Conservation (phyloP, 768 basidiomycete genomes). For the Dendrothele bispora region DNA sequence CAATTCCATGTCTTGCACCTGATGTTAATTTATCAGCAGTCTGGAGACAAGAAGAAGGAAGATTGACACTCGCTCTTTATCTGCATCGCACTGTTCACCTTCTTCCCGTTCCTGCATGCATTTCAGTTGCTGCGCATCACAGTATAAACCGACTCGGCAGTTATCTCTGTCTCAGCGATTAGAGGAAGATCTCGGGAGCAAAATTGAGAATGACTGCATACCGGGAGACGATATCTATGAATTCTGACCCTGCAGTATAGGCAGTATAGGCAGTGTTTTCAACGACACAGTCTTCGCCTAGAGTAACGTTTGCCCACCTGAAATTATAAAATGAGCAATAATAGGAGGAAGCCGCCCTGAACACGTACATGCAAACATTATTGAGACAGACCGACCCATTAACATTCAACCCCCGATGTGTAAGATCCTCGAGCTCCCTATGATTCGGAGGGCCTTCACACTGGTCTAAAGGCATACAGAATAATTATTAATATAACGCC, state of each 20-base stretch:
- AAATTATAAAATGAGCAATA: constrained; percentile 2
- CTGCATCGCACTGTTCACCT: constrained; percentile 58
- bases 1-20: constrained; percentile 85
- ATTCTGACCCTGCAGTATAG: constrained; percentile 59
- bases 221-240: constrained; percentile 82
- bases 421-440: constrained; percentile 59
- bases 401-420: constrained; percentile 66
- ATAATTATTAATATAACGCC: too few species aligned
- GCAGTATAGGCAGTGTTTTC: constrained; percentile 83
- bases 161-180: constrained; percentile 50
- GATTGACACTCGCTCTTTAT: constrained; percentile 59
- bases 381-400: constrained; percentile 87
- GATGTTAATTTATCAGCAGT: constrained; percentile 3
- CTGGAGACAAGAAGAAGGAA: not conserved
- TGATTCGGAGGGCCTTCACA: constrained; percentile 71
- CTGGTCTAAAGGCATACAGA: constrained; percentile 78
- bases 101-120: constrained; percentile 62
- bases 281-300: constrained; percentile 59
- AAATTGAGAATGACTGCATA: constrained; percentile 25
- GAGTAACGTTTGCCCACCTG: constrained; percentile 80
- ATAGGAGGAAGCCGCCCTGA: constrained; percentile 1
- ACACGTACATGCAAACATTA: constrained; percentile 74
- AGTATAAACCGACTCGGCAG: constrained; percentile 73
- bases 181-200: not conserved
- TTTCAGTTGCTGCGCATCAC: constrained; percentile 57